Percentiles rank a stretch among this genome's conserved stretches.
Evolutionary conservation across 1,284 basidiomycete genomes (phyloP).

Genomic region (Ceratobasidium sp.): DNA sequence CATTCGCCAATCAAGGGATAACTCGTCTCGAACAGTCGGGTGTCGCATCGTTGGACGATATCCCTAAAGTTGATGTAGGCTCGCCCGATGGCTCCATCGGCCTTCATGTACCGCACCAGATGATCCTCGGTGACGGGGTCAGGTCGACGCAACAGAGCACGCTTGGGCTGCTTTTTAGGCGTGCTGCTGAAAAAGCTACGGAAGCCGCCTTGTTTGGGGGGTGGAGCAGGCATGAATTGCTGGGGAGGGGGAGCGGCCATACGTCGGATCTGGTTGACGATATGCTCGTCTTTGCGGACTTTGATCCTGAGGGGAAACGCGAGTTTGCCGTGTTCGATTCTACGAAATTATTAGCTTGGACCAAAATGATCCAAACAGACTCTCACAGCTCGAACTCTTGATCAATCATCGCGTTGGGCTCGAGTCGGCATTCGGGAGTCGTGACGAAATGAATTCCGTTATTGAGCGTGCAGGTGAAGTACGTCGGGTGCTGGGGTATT

Average conservation of each 20-base stretch:
- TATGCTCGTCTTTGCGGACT: constrained; percentile 81
- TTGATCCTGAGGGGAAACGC: constrained; percentile 89
- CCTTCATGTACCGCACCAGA: constrained; percentile 80
- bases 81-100: constrained; percentile 79
- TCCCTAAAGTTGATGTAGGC: constrained; percentile 88
- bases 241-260: constrained; percentile 58
- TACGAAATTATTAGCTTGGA: constrained; percentile 47
- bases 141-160: constrained; percentile 50
- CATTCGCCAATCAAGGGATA: constrained; percentile 84
- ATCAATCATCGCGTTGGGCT: constrained; percentile 72
- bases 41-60: constrained; percentile 79
- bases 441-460: constrained; percentile 97
- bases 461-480: constrained; percentile 88
- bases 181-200: constrained; percentile 77
- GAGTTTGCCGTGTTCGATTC: constrained; percentile 86
- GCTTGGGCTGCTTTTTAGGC: constrained; percentile 71
- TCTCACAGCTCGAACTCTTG: constrained; percentile 91
- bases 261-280: constrained; percentile 73
- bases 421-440: constrained; percentile 78
- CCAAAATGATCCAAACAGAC: constrained; percentile 47
- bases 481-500: constrained; percentile 73
- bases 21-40: constrained; percentile 79
- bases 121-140: constrained; percentile 57
- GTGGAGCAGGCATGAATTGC: constrained; percentile 53
- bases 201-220: constrained; percentile 55